These are phyloP conservation scores for Beauveria australis DNA, from an alignment of 2,329 filamentous ascomycete genomes.

Conservation along the genomic window DNA sequence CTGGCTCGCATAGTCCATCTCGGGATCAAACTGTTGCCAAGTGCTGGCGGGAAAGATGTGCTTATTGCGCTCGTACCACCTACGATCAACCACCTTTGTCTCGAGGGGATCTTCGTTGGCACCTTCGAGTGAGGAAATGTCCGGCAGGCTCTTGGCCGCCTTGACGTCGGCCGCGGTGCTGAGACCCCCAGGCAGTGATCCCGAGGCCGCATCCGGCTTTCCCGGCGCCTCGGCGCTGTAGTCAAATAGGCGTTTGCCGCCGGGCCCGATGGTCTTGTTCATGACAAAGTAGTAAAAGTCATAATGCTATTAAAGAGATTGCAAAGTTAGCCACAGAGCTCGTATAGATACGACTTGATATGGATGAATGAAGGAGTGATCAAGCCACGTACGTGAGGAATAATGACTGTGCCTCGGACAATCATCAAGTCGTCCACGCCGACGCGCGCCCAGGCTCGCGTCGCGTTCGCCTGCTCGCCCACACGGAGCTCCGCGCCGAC, in stretches of 20 bases:
- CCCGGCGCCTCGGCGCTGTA: slow-evolving; percentile 49
- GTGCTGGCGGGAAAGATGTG: slow-evolving; percentile 95
- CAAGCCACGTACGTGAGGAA: slow-evolving; percentile 70
- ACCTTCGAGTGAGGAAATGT: slow-evolving; percentile 55
- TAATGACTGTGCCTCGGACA: slow-evolving; percentile 80
- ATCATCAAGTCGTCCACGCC: slow-evolving; percentile 94
- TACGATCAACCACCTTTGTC: slow-evolving; percentile 90
- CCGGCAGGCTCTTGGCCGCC: slow-evolving; percentile 30
- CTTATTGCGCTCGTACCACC: slow-evolving; percentile 97
- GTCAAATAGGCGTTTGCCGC: slow-evolving; percentile 66
- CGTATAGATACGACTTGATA: background rate
- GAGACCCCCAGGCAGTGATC: slow-evolving; percentile 21
- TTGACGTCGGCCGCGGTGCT: slow-evolving; percentile 22
- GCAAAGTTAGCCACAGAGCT: slow-evolving; percentile 15
- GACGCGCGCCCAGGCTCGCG: slow-evolving; percentile 81
- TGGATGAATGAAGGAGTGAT: background rate
- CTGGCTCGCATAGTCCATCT: slow-evolving; percentile 72
- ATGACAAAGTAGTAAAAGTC: slow-evolving; percentile 96
- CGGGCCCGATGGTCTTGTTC: slow-evolving; percentile 72
- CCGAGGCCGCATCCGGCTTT: background rate
- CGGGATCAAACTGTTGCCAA: slow-evolving; percentile 91
- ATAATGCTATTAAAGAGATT: slow-evolving; percentile 60
- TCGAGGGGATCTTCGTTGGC: slow-evolving; percentile 65
- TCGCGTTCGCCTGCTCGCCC: slow-evolving; percentile 56
- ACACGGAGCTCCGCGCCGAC: slow-evolving; percentile 78